These are phyloP conservation scores for Alternaria ethzedia DNA, from an alignment of 2,329 filamentous ascomycete species.

Conservation along the genomic window DNA sequence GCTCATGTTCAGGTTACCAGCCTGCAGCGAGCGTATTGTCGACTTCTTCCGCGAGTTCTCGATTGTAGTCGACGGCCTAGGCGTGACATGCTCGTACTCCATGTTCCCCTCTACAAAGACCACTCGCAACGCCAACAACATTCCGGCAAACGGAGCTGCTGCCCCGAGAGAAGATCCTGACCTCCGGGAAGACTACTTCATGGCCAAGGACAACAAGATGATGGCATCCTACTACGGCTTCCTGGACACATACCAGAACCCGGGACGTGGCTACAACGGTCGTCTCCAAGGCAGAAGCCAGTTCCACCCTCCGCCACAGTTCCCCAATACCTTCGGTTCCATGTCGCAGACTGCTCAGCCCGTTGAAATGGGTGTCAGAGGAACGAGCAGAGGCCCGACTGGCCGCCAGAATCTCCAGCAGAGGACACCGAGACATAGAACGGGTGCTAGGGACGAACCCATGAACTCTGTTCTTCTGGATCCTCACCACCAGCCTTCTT, in stretches of 20 bases:
- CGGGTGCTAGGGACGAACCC: slow-evolving; percentile 57
- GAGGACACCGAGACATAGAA: slow-evolving; percentile 30
- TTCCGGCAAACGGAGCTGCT: slow-evolving; percentile 47
- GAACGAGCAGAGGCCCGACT: slow-evolving; percentile 34
- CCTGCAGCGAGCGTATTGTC: slow-evolving; percentile 88
- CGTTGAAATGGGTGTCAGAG: slow-evolving; percentile 48
- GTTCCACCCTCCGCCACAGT: slow-evolving; percentile 77
- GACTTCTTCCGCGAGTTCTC: slow-evolving; percentile 99
- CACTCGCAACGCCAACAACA: slow-evolving; percentile 57
- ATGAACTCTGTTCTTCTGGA: slow-evolving; percentile 77
- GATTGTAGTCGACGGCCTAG: slow-evolving; percentile 92
- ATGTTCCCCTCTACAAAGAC: slow-evolving; percentile 96
- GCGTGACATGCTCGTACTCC: slow-evolving; percentile 95
- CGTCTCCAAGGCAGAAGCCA: slow-evolving; percentile 37
- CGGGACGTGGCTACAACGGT: slow-evolving; percentile 43
- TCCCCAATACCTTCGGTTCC: slow-evolving; percentile 67
- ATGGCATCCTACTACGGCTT: slow-evolving; percentile 96
- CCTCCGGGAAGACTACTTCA: slow-evolving; percentile 89
- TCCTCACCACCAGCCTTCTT: slow-evolving; percentile 73
- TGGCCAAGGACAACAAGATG: slow-evolving; percentile 97
- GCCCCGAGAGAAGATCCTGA: slow-evolving; percentile 57
- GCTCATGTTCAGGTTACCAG: slow-evolving; percentile 83
- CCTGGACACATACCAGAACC: slow-evolving; percentile 77
- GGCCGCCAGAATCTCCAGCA: slow-evolving; percentile 33
- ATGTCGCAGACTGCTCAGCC: slow-evolving; percentile 58